phyloP scores from a whole-genome alignment of 129 eudicot species.

The Chrysanthemum seticuspe region DNA sequence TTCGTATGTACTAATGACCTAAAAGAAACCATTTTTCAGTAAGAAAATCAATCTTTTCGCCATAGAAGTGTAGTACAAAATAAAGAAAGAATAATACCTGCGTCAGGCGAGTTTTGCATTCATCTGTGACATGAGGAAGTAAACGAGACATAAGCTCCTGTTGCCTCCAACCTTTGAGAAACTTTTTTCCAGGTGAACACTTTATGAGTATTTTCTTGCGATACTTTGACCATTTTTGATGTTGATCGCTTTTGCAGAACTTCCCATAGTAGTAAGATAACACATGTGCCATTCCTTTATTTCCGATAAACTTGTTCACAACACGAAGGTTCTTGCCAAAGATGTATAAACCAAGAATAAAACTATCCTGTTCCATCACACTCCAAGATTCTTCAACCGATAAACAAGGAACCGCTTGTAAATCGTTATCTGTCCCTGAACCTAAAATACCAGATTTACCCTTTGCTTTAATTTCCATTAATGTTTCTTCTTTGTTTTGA shows the following conservation, averaged over 20 bases:
- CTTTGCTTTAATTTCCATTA: background rate
- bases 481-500: slow-evolving; percentile 1
- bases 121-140: slow-evolving; percentile 40
- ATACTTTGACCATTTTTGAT: slow-evolving; percentile 44
- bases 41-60: background rate
- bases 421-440: background rate
- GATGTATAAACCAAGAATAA: slow-evolving; percentile 54
- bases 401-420: slow-evolving; percentile 40
- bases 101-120: slow-evolving; percentile 40
- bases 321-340: slow-evolving; percentile 56
- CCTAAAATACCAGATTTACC: slow-evolving; percentile 7
- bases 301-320: slow-evolving; percentile 45
- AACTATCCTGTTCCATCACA: slow-evolving; percentile 43
- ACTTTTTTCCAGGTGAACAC: slow-evolving; percentile 41
- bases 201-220: slow-evolving; percentile 41
- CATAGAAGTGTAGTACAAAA: no score
- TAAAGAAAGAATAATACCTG: slow-evolving; percentile 37
- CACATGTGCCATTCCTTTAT: slow-evolving; percentile 45
- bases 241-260: slow-evolving; percentile 40
- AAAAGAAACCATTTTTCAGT: slow-evolving; percentile 6
- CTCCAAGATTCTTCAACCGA: slow-evolving; percentile 41
- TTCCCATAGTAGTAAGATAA: slow-evolving; percentile 46
- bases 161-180: slow-evolving; percentile 57
- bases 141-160: slow-evolving; percentile 51
- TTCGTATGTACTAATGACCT: slow-evolving; percentile 36